Evolutionary conservation across 2,329 filamentous ascomycete genomes (phyloP), one percentile per base, ranked within the genome.

Genomic region (Colletotrichum karsti): DNA sequence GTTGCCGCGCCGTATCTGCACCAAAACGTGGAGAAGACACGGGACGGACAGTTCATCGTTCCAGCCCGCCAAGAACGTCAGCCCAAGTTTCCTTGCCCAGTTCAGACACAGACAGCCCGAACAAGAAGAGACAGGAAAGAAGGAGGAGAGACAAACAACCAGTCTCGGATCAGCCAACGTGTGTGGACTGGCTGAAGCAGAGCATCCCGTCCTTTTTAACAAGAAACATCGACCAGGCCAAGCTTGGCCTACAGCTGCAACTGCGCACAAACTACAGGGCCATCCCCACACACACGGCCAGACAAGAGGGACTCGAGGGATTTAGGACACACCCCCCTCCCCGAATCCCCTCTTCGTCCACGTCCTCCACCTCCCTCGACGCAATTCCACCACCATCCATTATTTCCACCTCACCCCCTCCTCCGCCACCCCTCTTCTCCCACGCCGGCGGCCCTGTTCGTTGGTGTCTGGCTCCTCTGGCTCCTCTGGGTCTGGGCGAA

Each of bases 401-500:
- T 37, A 42, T 46, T 55, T 44, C 53, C 62, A 51, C 56, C 22
- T 15, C 15, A 18, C 37, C 26, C n/a, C 55, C 22, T 39, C n/a
- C 55, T 18, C n/a, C 35, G 22, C n/a, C 63, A 64, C 59, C 51
- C 64, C 64, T 59, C 42, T 50, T 50, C 62, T 57, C 59, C 64
- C 64, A 67, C 64, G 64, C 64, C 64, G 64, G 59, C 59, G 64
- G 59, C 64, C 64, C 59, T 67, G 59, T 51, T 63, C 44, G 63
- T 59, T 67, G 63, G 63, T 67, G 63, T 35, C 33, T 35, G 33
- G 33, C 33, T 35, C 33, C 15, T 35, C 33, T 35, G 10, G 33
- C 33, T 35, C 33, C 7, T 64, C 63, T 67, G 59, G 64, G 59
- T 67, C 64, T 67, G 54, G 64, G 59, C 64, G 64, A 58, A 67